phyloP scores from a whole-genome alignment of 345 rosid genomes.

The Fremontodendron californicum region DNA sequence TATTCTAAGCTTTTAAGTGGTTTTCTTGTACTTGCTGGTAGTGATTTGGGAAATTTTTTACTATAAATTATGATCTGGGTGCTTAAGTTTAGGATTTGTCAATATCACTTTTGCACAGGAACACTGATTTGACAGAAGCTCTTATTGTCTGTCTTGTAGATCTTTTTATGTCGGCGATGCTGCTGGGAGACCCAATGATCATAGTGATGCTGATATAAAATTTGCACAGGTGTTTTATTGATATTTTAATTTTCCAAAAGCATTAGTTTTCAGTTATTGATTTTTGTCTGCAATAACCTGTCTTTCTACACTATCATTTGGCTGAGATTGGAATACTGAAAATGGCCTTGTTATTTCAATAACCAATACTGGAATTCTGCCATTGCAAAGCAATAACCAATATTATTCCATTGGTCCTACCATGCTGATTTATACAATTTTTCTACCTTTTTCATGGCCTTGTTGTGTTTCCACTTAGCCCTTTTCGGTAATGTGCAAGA shows the following conservation, averaged over 20 bases:
- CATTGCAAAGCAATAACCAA: neutral
- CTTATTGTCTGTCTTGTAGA: constrained; percentile 33
- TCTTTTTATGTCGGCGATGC: constrained; percentile 98
- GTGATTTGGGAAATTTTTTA: neutral
- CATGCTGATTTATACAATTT: neutral
- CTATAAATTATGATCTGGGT: neutral
- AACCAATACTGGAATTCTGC: too few relatives aligned
- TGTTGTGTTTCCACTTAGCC: neutral
- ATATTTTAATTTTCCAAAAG: neutral
- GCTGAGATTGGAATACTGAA: neutral
- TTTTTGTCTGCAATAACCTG: neutral
- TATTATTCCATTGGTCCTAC: neutral
- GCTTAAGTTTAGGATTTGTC: neutral
- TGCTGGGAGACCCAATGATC: constrained; percentile 78
- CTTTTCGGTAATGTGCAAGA: neutral
- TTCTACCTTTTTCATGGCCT: neutral
- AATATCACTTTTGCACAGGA: neutral
- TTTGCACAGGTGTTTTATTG: constrained; percentile 71
- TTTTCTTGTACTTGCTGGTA: neutral
- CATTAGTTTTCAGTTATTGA: neutral
- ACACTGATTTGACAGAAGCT: neutral
- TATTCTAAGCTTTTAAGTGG: neutral
- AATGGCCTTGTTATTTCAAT: neutral
- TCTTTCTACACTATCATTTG: neutral
- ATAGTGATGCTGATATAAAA: constrained; percentile 80